phyloP scores from a whole-genome alignment of 768 basidiomycete species.

The Pulveroboletus ravenelii region DNA sequence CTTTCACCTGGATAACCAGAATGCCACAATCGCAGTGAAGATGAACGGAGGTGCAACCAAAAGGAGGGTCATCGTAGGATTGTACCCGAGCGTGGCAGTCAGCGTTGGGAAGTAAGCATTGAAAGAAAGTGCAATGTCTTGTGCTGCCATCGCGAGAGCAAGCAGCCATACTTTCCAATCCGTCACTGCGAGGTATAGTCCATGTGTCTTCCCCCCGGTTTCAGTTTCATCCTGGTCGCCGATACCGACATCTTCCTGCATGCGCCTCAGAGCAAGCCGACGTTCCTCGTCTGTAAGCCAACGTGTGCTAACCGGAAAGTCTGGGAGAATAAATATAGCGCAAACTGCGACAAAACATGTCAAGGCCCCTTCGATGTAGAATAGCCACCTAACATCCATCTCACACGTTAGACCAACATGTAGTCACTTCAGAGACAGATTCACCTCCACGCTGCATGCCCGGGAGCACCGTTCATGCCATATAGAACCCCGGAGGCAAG shows the following conservation, averaged over 20 bases:
- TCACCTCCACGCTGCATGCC: slow-evolving; percentile 50
- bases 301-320: slow-evolving; percentile 37
- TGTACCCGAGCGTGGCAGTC: slow-evolving; percentile 65
- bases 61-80: slow-evolving; percentile 56
- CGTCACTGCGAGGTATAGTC: slow-evolving; percentile 55
- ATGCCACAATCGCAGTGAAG: slow-evolving; percentile 53
- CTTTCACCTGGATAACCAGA: slow-evolving; percentile 46
- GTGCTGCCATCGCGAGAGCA: slow-evolving; percentile 41
- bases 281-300: slow-evolving; percentile 38
- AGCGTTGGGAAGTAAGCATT: slow-evolving; percentile 82
- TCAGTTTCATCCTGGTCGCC: slow-evolving; percentile 49
- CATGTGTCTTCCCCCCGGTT: slow-evolving; percentile 34
- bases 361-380: slow-evolving; percentile 43
- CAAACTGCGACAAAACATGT: slow-evolving; percentile 44
- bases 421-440: slow-evolving; percentile 9
- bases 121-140: slow-evolving; percentile 57
- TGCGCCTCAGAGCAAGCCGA: slow-evolving; percentile 49
- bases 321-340: slow-evolving; percentile 46
- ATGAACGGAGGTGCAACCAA: slow-evolving; percentile 76
- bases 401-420: slow-evolving; percentile 5
- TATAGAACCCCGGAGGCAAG: slow-evolving; percentile 45
- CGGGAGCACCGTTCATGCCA: slow-evolving; percentile 45
- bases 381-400: slow-evolving; percentile 40
- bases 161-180: slow-evolving; percentile 87
- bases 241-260: slow-evolving; percentile 64